phyloP scores from a whole-genome alignment of 2,329 filamentous ascomycete genomes.

The Arthrobotrys entomopaga region DNA sequence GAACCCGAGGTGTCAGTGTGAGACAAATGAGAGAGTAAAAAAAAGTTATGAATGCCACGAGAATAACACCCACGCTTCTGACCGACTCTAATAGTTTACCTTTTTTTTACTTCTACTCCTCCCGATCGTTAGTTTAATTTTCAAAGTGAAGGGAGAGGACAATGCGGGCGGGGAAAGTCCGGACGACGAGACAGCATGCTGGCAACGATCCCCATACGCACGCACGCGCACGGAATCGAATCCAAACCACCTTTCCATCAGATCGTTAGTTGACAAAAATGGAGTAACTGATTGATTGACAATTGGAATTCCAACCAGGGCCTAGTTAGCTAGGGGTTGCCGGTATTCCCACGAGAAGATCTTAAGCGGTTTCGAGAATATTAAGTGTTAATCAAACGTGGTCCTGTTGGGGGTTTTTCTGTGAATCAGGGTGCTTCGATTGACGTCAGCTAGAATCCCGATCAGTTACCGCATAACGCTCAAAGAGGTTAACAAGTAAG shows the following conservation, averaged over 20 bases:
- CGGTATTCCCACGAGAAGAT: conserved; percentile 11
- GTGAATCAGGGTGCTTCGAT: conserved; percentile 45
- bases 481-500: conserved; percentile 4
- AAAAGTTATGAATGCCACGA: neutral
- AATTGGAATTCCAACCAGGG: neutral
- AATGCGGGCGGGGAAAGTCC: conserved; percentile 39
- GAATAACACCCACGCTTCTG: neutral
- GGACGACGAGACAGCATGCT: neutral
- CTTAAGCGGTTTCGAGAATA: neutral
- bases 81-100: neutral
- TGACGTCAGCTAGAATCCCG: conserved; percentile 39
- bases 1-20: conserved; percentile 49
- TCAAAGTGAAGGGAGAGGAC: conserved; percentile 3
- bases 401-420: conserved; percentile 19
- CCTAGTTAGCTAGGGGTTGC: no score
- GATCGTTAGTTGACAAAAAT: no score
- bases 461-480: conserved; percentile 6
- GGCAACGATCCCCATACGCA: no score
- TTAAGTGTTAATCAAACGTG: conserved; percentile 3
- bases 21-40: conserved; percentile 26
- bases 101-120: neutral
- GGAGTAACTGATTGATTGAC: neutral
- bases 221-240: neutral
- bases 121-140: neutral
- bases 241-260: neutral